phyloP scores from a whole-genome alignment of 2,329 filamentous ascomycete genomes.

The Aphanocladium album region DNA sequence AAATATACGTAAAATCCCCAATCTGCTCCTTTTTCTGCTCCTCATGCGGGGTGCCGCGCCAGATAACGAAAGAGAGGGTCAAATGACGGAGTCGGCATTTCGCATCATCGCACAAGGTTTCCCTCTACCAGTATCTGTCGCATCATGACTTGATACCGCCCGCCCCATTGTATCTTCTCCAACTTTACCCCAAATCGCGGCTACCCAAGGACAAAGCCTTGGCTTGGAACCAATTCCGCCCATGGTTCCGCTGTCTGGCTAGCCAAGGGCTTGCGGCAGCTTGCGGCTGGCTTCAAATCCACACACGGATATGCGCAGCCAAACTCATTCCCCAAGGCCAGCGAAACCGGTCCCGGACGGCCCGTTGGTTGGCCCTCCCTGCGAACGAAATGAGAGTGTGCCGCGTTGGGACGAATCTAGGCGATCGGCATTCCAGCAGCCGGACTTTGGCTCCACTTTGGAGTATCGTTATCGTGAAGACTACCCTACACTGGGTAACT shows the following conservation, averaged over 20 bases:
- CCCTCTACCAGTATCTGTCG: too few relatives aligned
- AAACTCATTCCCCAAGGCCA: not conserved
- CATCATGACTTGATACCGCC: not conserved
- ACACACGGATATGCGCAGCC: too few relatives aligned
- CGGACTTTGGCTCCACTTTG: not conserved
- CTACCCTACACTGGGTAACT: not conserved
- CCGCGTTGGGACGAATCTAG: not conserved
- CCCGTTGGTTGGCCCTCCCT: not conserved
- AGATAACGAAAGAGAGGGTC: not conserved
- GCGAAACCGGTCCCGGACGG: not conserved
- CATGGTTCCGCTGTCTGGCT: not conserved
- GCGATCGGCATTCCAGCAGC: not conserved
- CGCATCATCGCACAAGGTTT: not conserved
- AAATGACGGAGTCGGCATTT: not conserved
- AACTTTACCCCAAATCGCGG: conserved; percentile 8
- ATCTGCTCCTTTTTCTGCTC: not conserved
- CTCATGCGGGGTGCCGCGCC: not conserved
- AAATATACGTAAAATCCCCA: not conserved
- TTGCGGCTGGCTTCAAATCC: not conserved
- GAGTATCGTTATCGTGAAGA: too few relatives aligned
- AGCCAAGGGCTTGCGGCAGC: not conserved
- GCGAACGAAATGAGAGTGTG: not conserved
- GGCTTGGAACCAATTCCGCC: conserved; percentile 5
- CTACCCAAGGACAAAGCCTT: not conserved
- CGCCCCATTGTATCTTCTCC: not conserved